Evolutionary conservation across 345 rosid species (phyloP), one percentile per base, ranked within the genome.

Genomic region (Gossypium mustelinum): DNA sequence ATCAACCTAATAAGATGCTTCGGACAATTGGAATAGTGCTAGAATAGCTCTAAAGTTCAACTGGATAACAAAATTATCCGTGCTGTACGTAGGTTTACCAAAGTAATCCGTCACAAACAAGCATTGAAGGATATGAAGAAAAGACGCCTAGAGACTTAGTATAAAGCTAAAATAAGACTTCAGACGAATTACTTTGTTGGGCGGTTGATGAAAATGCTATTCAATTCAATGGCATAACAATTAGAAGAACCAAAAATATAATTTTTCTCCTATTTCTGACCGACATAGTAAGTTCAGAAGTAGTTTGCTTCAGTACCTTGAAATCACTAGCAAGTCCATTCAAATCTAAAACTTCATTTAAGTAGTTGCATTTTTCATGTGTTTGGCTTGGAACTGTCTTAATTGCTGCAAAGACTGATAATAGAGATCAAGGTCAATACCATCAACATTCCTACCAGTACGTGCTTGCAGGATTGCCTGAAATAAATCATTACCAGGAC

Each of bases 361-460:
- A 71, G 64, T 75, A 16, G 77, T n/a, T 48, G 74, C 70, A 61
- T 41, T 75, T 13, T 73, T 75, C 29, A 56, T 9, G 39, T 48
- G 83, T 1, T 83, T 85, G 0, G 76, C 89, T 78, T 84, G 87
- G 73, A 94, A 89, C 81, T 85, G 85, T 70, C 94, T 80, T 39
- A 94, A 64, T 27, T 89, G 87, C 76, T 83, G 88, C 52, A 89
- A 51, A 3, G 94, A 81, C 64, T 87, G 92, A n/a, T 79, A 81
- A 76, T 91, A 89, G 52, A 94, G 97, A 68, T 83, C 80, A 27
- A 94, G 86, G 75, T 92, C 96, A 20, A 89, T 84, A 72, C 98
- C 98, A 18, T 90, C 96, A 24, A 89, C 94, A 75, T 87, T 91
- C 81, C 97, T 85, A 51, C 94, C 96, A 12, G 86, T 91, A 20